phyloP scores from a whole-genome alignment of 495 filamentous ascomycete species.

The Podospora pseudopauciseta region DNA sequence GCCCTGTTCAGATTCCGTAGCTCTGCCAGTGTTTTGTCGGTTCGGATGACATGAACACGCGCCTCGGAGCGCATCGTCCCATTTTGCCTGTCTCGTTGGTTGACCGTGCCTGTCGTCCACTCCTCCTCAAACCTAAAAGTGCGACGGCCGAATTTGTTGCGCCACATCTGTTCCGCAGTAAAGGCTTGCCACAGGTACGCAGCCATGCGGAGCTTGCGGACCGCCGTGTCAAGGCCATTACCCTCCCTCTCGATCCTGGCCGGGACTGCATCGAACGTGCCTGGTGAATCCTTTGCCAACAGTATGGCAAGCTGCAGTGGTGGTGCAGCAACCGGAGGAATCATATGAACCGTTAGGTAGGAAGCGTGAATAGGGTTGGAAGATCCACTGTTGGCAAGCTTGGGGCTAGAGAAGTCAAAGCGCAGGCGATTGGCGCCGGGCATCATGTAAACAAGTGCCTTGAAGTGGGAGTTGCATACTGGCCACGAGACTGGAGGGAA shows the following conservation, averaged over 20 bases:
- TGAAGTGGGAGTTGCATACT: conserved; percentile 82
- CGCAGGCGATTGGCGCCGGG: conserved; percentile 82
- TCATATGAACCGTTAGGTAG: conserved; percentile 77
- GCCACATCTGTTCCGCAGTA: conserved; percentile 90
- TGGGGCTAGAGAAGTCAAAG: conserved; percentile 81
- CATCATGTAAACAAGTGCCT: conserved; percentile 79
- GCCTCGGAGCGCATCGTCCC: conserved; percentile 83
- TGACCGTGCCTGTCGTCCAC: conserved; percentile 78
- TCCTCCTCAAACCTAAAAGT: conserved; percentile 89
- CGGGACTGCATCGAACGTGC: conserved; percentile 77
- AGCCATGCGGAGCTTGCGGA: conserved; percentile 84
- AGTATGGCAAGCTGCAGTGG: conserved; percentile 83
- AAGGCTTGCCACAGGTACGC: conserved; percentile 96
- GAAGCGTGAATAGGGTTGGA: conserved; percentile 70
- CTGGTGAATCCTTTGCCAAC: conserved; percentile 81
- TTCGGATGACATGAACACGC: conserved; percentile 77
- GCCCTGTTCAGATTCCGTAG: conserved; percentile 72
- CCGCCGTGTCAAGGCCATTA: conserved; percentile 71
- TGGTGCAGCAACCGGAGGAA: conserved; percentile 69
- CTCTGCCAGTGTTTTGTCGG: conserved; percentile 78
- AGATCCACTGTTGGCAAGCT: conserved; percentile 64
- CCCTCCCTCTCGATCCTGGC: conserved; percentile 72
- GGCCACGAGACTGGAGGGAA: conserved; percentile 82
- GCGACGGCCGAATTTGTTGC: conserved; percentile 76
- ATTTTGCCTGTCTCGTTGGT: conserved; percentile 61